Evolutionary conservation across 345 rosid species (phyloP), one percentile per base, ranked within the genome.

Genomic region (Balakata baccata): DNA sequence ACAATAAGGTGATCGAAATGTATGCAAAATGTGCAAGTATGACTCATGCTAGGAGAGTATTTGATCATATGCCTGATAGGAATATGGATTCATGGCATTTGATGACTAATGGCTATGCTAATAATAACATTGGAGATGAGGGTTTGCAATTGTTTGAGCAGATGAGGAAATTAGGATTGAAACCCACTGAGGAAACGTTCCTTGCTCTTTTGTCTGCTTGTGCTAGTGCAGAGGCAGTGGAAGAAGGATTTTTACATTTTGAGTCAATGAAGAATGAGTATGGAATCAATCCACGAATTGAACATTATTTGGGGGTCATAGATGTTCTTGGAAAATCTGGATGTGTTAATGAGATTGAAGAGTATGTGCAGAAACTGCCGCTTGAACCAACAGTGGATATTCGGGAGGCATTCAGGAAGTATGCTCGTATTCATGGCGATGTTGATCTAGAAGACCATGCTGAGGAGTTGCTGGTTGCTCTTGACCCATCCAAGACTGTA

Each of bases 231-330:
- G 89, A 84, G 13, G 94, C 89, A 6, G 76, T 88, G 22, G 88
- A 91, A 72, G 94, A 91, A 80, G 97, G 87, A 5, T 88, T 87
- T 75, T 53, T 89, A 68, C 89, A 89, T 79, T 91, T 89, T n/a
- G 87, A 86, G 69, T 86, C 89, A 16, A 88, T 89, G 92, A 64
- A 68, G 64, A 81, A 68, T 10, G 90, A 88, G 79, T 78, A 76
- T 64, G 89, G 87, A 68, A 84, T 87, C 65, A 72, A 60, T 72
- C 94, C 91, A 0, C 79, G 71, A 63, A 47, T 64, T 20, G 84
- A 85, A 41, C 97, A 91, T 77, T 84, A 82, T 77, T 53, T 85
- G 81, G 91, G 92, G 57, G 53, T 88, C 72, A 60, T 91, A 46
- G 92, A 81, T 75, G 87, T 91, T 79, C 83, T 91, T 71, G 94